Evolutionary conservation across 2,329 filamentous ascomycete genomes (phyloP), one percentile per base, ranked within the genome.

Genomic region (Paraphoma chrysanthemicola): DNA sequence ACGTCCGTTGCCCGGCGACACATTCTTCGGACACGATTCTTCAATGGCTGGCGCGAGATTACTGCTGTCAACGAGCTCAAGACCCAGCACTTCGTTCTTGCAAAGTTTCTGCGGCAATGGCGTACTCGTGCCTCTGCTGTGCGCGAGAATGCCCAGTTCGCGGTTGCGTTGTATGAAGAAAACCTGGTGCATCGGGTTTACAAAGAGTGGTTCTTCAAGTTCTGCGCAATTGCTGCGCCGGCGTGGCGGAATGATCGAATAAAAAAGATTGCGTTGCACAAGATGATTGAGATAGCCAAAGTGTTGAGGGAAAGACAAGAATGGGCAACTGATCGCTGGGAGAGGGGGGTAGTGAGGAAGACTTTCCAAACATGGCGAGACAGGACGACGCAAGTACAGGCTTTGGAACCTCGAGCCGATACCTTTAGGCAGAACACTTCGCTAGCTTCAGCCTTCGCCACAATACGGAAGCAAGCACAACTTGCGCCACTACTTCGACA

Each of bases 1-100:
- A 91, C 90, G 4, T 86, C 85, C 4, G 82, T 87, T 42, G 91
- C 90, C 17, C 84, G 90, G 59, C 82, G 86, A 59, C 90, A 92
- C 70, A 86, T 93, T 57, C 78, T 95, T 51, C 83, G 88, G 53
- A 86, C 85, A 11, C 85, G 86, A 53, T 88, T 88, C 58, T 92
- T 91, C 73, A 85, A 85, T 55, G 86, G 86, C 7, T 92, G 90
- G 90, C 82, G 85, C 28, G 82, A 86, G 55, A 86, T 90, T 52
- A 89, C 88, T 0, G 80, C 81, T 1, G 81, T 86, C 48, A 88
- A 90, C 61, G 83, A 86, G 43, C 66, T 79, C 41, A 85, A 84
- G 62, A 81, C 81, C 12, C 77, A 79, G 18, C 78, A 82, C 33
- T 82, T 87, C 54, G 77, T 83, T 16, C 64, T 85, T 7, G 79